Base-by-base conservation (phyloP, 306 rosid species). In the Neltuma alba region DNA sequence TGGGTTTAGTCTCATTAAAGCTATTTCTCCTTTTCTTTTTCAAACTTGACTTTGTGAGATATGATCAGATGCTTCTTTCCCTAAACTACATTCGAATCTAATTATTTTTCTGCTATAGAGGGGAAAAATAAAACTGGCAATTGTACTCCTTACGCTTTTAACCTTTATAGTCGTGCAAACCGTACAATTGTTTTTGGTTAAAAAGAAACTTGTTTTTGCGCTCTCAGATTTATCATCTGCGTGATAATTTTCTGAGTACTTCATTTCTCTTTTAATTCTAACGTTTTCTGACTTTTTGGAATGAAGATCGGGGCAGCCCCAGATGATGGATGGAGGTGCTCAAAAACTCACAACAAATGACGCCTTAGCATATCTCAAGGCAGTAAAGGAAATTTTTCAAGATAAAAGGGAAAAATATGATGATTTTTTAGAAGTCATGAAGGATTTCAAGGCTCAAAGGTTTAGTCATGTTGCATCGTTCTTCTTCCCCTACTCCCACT, bases 361-460 rank as follows among this genome's bases (percentile, higher is more conserved):
- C 62, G 99, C 99, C 79, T 83, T 96, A 42, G 81, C 92, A 0
- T 96, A 96, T 87, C 97, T 96, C 55, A 93, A 96, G 86, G 97
- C 97, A 1, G 98, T 96, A 57, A 96, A 96, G 92, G 98, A 93
- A 85, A 96, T 93, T 69, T 96, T 96, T 91, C 96, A 93, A 74
- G 97, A 96, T 85, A 89, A 93, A 54, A 89, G 85, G 86, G 97
- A 90, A n/a, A 90, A 96, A 48, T 96, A 96, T 40, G 99, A 96
- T 38, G 98, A 91, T 62, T 96, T 96, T 85, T 91, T 96, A 62
- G 98, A 96, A 87, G 99, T 96, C 41, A 96, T 96, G 99, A 96
- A 96, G 84, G 98, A 96, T 82, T 96, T 96, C 81, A 96, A 96
- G 87, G 97, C 98, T 64, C 96, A 90, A 81, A 91, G 99, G 99